Base-by-base conservation (phyloP, 805 yeast species). In the Ogataea methanolica region DNA sequence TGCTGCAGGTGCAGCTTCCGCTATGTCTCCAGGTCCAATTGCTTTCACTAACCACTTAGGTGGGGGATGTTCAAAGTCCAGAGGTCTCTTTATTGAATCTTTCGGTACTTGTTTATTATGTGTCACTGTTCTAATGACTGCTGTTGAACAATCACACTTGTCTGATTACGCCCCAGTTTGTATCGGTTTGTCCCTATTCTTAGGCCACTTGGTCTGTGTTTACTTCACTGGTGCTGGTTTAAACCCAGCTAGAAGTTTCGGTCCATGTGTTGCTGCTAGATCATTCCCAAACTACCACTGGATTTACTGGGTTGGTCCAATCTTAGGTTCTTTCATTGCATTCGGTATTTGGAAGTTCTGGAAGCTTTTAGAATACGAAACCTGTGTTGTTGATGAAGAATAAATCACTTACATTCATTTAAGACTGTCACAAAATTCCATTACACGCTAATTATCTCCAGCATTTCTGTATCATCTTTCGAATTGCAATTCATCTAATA, bases 281-380 rank as follows among this genome's bases (percentile, higher is more conserved):
- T 73, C 79, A 21, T 89, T 89, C 83, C 95, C 96, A 34, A 65
- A 60, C 61, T 88, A 88, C 72, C 89, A 82, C 75, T 88, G 95
- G 96, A 88, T 89, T 55, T 88, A 88, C 76, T 88, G 95, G 94
- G 80, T 88, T 48, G 96, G 96, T 46, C 96, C 96, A 51, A 58
- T 82, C 46, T 62, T 85, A 49, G 96, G 96, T 54, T 70, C 91
- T 11, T 51, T 75, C 47, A 63, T 88, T 56, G 83, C 95, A 17
- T 79, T 76, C 56, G 77, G 76, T 51, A 73, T 87, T 54, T 86
- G 88, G 85, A 75, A 82, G 63, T 54, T 79, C 42, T 73, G 88
- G 70, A 82, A 80, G 67, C 58, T 77, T 60, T 72, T 85, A 59
- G 76, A 84, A 60, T 85, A 85, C 69, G 83, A 80, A 70, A 77